Conservation (phyloP, 306 rosid genomes). For the Citrullus amarus region DNA sequence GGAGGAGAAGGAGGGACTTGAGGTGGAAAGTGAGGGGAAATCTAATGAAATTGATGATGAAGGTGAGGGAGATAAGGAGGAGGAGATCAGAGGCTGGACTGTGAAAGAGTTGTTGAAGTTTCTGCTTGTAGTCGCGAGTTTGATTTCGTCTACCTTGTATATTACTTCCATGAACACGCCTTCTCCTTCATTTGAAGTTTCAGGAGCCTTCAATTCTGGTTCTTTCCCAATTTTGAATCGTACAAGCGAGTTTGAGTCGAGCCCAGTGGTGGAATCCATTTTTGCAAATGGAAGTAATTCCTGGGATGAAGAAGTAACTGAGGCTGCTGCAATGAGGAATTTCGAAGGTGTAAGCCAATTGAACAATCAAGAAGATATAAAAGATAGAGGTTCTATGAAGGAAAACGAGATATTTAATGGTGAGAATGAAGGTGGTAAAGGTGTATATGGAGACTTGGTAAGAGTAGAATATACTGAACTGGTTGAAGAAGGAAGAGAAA, state of each 20-base stretch:
- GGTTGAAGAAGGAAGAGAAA: background rate
- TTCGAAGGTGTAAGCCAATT: background rate
- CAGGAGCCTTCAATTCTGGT: background rate
- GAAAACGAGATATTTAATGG: background rate
- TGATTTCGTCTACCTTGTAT: constrained; percentile 11
- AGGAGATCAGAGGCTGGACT: constrained; percentile 14
- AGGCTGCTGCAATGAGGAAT: background rate
- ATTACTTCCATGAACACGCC: constrained; percentile 16
- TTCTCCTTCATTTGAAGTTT: background rate
- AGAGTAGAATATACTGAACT: background rate
- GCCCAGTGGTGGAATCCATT: background rate
- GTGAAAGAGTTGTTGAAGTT: constrained; percentile 15
- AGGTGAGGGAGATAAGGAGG: constrained; percentile 4
- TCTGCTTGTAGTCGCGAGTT: constrained; percentile 6
- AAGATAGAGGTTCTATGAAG: background rate
- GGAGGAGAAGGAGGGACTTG: constrained; percentile 18
- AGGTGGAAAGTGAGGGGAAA: constrained; percentile 10
- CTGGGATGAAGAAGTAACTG: background rate
- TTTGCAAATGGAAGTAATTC: constrained; percentile 1
- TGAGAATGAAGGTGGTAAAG: constrained; percentile 5
- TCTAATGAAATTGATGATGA: constrained; percentile 6
- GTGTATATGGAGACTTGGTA: background rate
- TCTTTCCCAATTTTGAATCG: constrained; percentile 10
- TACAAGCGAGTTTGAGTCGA: constrained; percentile 8
- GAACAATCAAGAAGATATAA: background rate